phyloP scores from a whole-genome alignment of 2,329 filamentous ascomycete species.

The Dryadomyces sulphureus region DNA sequence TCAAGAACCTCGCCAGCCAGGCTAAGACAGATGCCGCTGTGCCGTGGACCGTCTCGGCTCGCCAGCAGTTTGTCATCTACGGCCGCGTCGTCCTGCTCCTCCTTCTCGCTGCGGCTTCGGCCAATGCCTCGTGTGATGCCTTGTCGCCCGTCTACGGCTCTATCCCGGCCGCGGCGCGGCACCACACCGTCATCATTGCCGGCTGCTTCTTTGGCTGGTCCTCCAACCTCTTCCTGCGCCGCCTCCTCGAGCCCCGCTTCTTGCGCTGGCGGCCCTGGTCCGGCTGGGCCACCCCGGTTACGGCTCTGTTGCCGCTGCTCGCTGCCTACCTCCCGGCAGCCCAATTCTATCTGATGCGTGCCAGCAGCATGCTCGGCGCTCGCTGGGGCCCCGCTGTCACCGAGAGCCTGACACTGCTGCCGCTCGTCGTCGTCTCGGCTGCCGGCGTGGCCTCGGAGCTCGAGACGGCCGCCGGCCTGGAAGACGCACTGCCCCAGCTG shows the following conservation, averaged over 20 bases:
- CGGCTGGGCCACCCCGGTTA: conserved; percentile 17
- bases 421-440: conserved; percentile 48
- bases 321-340: conserved; percentile 60
- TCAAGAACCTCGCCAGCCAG: conserved; percentile 33
- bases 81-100: conserved; percentile 29
- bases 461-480: conserved; percentile 29
- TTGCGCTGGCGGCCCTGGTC: background rate
- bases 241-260: conserved; percentile 15
- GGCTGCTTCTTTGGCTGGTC: conserved; percentile 61
- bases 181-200: conserved; percentile 49
- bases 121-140: conserved; percentile 57
- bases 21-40: conserved; percentile 16
- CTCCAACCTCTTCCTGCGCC: conserved; percentile 41
- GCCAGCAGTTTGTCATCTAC: conserved; percentile 25
- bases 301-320: conserved; percentile 52
- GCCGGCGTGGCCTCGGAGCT: conserved; percentile 49
- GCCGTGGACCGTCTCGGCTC: conserved; percentile 18
- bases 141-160: conserved; percentile 81
- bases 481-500: conserved; percentile 32
- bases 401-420: conserved; percentile 59
- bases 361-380: conserved; percentile 52
- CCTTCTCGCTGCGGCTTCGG: conserved; percentile 45
- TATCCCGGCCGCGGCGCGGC: conserved; percentile 61
- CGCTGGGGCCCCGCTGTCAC: conserved; percentile 61
- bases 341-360: conserved; percentile 56